A percentile compares a stretch with the other conserved stretches of the same genome.
Evolutionary conservation across 2,329 filamentous ascomycete genomes (phyloP).

Genomic region (Colletotrichum sp.): DNA sequence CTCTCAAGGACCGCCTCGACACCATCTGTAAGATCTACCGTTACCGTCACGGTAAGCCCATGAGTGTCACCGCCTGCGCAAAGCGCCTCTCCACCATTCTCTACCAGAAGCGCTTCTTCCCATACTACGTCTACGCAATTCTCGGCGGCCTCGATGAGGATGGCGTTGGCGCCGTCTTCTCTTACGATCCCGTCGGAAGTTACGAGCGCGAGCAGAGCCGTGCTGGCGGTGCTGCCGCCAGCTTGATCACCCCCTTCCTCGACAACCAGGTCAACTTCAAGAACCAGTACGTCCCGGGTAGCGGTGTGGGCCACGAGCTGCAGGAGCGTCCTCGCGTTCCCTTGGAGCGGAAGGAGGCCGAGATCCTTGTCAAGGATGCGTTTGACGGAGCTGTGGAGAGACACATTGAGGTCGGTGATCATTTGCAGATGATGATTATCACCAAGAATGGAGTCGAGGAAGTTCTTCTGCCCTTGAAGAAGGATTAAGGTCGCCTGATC

Average conservation of each 20-base stretch:
- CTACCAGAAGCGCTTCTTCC: conserved; percentile 98
- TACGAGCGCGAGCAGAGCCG: conserved; percentile 98
- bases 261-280: conserved; percentile 99
- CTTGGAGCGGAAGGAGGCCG: conserved; percentile 74
- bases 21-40: conserved; percentile 98
- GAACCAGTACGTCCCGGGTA: conserved; percentile 93
- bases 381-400: conserved; percentile 98
- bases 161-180: conserved; percentile 92
- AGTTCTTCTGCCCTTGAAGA: conserved; percentile 83
- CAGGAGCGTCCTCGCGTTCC: conserved; percentile 73
- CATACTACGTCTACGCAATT: conserved; percentile 96
- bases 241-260: conserved; percentile 97
- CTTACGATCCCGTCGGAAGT: conserved; percentile 96
- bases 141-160: conserved; percentile 94
- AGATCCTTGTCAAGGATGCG: conserved; percentile 91
- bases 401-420: conserved; percentile 98
- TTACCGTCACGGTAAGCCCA: conserved; percentile 96
- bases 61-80: conserved; percentile 92
- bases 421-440: conserved; percentile 93
- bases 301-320: conserved; percentile 81
- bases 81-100: conserved; percentile 94
- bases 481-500: conserved; percentile 64
- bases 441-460: conserved; percentile 90
- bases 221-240: conserved; percentile 88
- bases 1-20: conserved; percentile 91